These are phyloP conservation scores for Neoarthrinium moseri DNA, from an alignment of 2,329 filamentous ascomycete species.

Conservation along the genomic window DNA sequence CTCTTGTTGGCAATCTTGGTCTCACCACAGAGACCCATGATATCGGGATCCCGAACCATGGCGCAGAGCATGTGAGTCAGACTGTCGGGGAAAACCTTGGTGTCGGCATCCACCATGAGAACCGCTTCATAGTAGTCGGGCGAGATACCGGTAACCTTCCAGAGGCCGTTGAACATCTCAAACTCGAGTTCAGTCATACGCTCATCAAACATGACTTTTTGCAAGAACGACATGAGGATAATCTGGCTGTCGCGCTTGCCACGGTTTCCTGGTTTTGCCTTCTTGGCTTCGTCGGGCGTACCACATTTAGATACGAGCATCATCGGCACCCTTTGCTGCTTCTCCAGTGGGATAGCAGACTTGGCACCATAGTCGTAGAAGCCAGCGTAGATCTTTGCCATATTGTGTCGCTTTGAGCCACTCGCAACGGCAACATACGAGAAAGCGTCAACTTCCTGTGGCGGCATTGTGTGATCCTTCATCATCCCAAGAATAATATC, in stretches of 20 bases:
- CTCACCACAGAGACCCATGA: slow-evolving; percentile 98
- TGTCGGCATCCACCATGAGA: slow-evolving; percentile 99
- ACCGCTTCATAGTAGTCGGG: slow-evolving; percentile 98
- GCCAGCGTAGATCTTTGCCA: slow-evolving; percentile 97
- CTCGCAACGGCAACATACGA: slow-evolving; percentile 96
- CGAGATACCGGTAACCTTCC: slow-evolving; percentile 97
- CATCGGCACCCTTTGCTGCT: slow-evolving; percentile 97
- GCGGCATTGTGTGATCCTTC: slow-evolving; percentile 79
- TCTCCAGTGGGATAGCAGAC: slow-evolving; percentile 76
- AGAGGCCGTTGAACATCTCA: slow-evolving; percentile 99
- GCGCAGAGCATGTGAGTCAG: slow-evolving; percentile 98
- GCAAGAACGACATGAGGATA: slow-evolving; percentile 97
- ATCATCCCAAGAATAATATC: slow-evolving; percentile 92
- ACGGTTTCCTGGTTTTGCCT: slow-evolving; percentile 90
- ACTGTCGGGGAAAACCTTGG: slow-evolving; percentile 97
- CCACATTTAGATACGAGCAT: slow-evolving; percentile 95
- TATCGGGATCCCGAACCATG: slow-evolving; percentile 98
- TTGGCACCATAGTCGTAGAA: slow-evolving; percentile 94
- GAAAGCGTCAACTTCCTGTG: slow-evolving; percentile 82
- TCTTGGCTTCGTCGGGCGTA: slow-evolving; percentile 78
- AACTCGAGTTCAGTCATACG: slow-evolving; percentile 99
- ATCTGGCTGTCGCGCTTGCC: slow-evolving; percentile 99
- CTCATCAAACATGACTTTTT: slow-evolving; percentile 99
- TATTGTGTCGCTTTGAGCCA: slow-evolving; percentile 97
- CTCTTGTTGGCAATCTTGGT: slow-evolving; percentile 99